Evolutionary conservation across 2,329 filamentous ascomycete species (phyloP), one percentile per base, ranked within the genome.

Genomic region (Xylariaceae sp.): DNA sequence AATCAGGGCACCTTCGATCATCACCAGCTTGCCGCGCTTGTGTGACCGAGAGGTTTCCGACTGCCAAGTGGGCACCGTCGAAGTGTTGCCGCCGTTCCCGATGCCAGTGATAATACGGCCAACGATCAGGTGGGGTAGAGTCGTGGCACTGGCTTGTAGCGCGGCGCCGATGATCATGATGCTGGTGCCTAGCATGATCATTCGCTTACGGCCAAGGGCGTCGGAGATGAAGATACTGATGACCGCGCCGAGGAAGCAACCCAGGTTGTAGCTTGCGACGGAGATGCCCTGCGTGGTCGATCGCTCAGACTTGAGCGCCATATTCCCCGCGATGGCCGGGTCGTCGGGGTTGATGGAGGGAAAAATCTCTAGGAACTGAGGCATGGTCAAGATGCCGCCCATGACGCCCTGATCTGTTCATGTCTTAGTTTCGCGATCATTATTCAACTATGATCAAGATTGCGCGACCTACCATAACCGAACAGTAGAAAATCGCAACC

Each of bases 361-460:
- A 59, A 85, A 85, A 13, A 73, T 70, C 2, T 69, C 63, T 2
- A 84, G 73, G 62, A 89, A 90, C 8, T 79, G 78, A 16, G 79
- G 73, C 64, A 92, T 80, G 3, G 87, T 90, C 51, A 93, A 75
- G 59, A 93, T 84, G 51, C 86, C 86, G 39, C 86, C 88, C 79
- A 89, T 91, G 8, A 91, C 86, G 66, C 88, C 85, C 71, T 89
- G 86, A 69, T 91, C 88, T 86, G 15, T 13, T 26, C 26, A 13
- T 24, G 32, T 39, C 6, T 58, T 45, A 54, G 58, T n/a, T 32
- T 45, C 21, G 60, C 49, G 15, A 53, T 46, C 44, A 56, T 51
- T 8, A 24, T 16, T 40, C 9, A 21, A 37, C 32, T 18, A 9
- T 6, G 24, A 39, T 24, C 36, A 23, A 16, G 27, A 29, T 21